Percentiles rank a stretch among this genome's conserved stretches.
Evolutionary conservation across 139 green algal species (phyloP).

Genomic region (Pleodorina starrii): DNA sequence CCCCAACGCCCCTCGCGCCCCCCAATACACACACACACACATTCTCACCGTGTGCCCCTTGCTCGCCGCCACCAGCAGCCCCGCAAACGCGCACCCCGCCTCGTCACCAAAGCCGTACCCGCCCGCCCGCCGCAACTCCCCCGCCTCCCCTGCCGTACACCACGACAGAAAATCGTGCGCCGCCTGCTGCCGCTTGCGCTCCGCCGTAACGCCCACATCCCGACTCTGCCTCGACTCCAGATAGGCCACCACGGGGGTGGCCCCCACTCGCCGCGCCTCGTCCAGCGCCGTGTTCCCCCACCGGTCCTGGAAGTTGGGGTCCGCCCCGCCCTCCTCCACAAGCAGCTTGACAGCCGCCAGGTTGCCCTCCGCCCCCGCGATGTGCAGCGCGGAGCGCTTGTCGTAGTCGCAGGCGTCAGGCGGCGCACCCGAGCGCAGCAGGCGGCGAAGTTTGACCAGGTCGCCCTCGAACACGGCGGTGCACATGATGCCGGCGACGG

Average conservation of each 20-base stretch:
- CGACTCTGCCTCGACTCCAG: constrained; percentile 21
- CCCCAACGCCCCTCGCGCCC: no score
- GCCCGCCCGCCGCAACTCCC: neutral
- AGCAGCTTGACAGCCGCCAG: constrained; percentile 51
- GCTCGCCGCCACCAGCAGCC: constrained; percentile 34
- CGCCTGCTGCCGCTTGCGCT: constrained; percentile 9
- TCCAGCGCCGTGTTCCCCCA: constrained; percentile 69
- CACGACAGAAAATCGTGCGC: neutral
- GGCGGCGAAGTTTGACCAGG: constrained; percentile 60
- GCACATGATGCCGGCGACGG: constrained; percentile 25
- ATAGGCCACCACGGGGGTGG: constrained; percentile 47
- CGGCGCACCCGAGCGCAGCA: constrained; percentile 66
- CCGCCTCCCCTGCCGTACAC: neutral
- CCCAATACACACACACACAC: neutral
- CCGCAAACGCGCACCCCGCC: constrained; percentile 24
- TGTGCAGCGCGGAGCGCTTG: constrained; percentile 75
- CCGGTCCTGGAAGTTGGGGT: constrained; percentile 51
- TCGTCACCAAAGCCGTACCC: neutral
- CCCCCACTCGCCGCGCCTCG: constrained; percentile 66
- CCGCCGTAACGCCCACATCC: neutral
- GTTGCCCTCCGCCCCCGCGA: constrained; percentile 75
- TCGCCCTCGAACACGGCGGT: constrained; percentile 35
- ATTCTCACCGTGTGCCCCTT: constrained; percentile 18
- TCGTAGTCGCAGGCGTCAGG: constrained; percentile 75
- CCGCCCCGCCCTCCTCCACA: constrained; percentile 41